These are phyloP conservation scores for Beauveria bassiana DNA, from an alignment of 2,329 filamentous ascomycete species.

Conservation along the genomic window DNA sequence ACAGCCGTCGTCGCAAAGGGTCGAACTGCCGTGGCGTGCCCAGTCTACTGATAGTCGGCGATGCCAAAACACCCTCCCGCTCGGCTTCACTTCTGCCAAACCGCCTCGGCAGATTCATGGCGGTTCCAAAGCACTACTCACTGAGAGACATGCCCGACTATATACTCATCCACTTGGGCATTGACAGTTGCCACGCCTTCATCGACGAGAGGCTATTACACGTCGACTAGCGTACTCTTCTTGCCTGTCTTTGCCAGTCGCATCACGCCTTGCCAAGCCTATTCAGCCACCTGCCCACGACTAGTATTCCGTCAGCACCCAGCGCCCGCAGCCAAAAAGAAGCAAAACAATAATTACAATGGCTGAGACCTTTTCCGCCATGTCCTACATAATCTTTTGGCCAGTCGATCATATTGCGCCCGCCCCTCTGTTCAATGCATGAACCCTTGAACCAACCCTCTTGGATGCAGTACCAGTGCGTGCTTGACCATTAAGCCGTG, in stretches of 20 bases:
- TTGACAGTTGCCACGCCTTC: neutral
- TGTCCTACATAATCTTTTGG: neutral
- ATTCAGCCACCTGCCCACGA: constrained; percentile 4
- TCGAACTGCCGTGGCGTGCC: neutral
- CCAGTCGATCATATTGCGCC: neutral
- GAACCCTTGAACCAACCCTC: neutral
- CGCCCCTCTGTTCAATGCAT: neutral
- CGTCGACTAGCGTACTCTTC: constrained; percentile 7
- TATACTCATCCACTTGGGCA: constrained; percentile 2
- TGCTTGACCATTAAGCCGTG: too few species aligned
- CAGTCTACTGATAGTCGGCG: neutral
- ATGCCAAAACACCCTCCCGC: neutral
- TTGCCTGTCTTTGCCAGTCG: neutral
- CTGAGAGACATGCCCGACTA: constrained; percentile 1
- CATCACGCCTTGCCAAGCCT: neutral
- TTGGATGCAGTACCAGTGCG: neutral
- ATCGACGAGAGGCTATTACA: neutral
- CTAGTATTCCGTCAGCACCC: neutral
- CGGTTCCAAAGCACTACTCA: too few species aligned
- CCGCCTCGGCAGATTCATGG: neutral
- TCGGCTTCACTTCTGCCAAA: neutral
- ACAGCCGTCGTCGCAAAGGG: neutral
- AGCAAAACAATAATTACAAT: constrained; percentile 7
- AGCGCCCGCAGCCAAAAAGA: neutral
- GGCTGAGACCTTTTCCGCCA: constrained; percentile 3